phyloP scores from a whole-genome alignment of 2,329 filamentous ascomycete species.

The Lithohypha guttulata region DNA sequence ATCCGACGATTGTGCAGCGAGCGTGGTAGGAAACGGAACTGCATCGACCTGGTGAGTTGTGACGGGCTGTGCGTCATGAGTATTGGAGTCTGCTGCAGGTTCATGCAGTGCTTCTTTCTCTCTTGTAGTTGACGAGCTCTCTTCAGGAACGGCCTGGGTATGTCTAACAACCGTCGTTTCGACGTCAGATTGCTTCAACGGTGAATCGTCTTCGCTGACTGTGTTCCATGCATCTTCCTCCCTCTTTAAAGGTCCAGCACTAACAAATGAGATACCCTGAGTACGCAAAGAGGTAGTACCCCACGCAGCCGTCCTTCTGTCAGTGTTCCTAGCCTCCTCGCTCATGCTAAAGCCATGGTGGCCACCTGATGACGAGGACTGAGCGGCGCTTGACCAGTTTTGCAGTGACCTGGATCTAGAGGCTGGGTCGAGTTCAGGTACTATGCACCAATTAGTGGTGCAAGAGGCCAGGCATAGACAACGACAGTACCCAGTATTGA shows the following conservation, averaged over 20 bases:
- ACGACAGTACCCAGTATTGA: slow-evolving; percentile 10
- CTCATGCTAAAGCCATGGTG: slow-evolving; percentile 35
- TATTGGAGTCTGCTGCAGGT: neutral
- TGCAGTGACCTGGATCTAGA: slow-evolving; percentile 1
- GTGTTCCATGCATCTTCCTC: slow-evolving; percentile 18
- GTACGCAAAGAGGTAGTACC: slow-evolving; percentile 44
- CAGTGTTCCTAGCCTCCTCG: slow-evolving; percentile 50
- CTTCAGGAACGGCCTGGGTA: too few species aligned
- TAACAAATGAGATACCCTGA: slow-evolving; percentile 49
- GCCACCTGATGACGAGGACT: slow-evolving; percentile 18
- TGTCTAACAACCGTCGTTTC: neutral
- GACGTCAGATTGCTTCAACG: slow-evolving; percentile 3
- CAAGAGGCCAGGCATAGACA: neutral
- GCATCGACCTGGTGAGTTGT: too few species aligned
- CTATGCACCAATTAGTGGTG: slow-evolving; percentile 11
- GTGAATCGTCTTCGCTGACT: slow-evolving; percentile 7
- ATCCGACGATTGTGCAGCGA: too few species aligned
- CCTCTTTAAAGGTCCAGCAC: slow-evolving; percentile 41
- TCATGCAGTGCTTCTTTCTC: too few species aligned
- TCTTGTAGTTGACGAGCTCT: too few species aligned
- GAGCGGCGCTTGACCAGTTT: slow-evolving; percentile 11
- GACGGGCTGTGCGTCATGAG: too few species aligned
- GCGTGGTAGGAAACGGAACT: too few species aligned
- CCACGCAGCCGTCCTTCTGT: slow-evolving; percentile 35
- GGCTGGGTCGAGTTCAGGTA: slow-evolving; percentile 9